Base-by-base conservation (phyloP, 1,284 basidiomycete genomes). In the Mycena sp. region DNA sequence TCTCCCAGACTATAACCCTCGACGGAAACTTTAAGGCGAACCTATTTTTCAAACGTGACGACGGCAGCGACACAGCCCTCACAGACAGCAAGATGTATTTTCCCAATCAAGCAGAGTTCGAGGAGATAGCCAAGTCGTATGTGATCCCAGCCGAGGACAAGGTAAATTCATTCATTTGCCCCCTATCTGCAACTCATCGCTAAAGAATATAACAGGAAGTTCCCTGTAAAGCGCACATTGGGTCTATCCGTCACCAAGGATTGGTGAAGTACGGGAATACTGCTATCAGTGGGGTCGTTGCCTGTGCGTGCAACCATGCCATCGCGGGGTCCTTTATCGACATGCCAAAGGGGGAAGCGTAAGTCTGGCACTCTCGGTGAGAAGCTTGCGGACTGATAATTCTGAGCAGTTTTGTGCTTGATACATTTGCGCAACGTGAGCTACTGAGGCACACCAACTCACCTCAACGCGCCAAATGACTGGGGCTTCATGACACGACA, bases 31-130 rank as follows among this genome's bases (percentile, higher is more conserved):
- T 30, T 40, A 59, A 59, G 38, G 52, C 51, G 6, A 61, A 55
- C 21, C 26, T 49, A 1, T 61, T 61, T 25, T 55, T 25, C 44
- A 61, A 61, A 43, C 59, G 59, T 25, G 59, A 61, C n/a, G 43
- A 62, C 17, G 60, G 60, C 2, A 62, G 40, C 45, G 52, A 62
- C 37, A 43, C 7, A 16, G n/a, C 37, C 26, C 40, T 62, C 7
- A 62, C 60, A 3, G 60, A 62, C 23, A 53, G 60, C 16, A 48
- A 16, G 10, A 62, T 62, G 60, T 56, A 56, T 21, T 61, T 61
- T 49, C 59, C 59, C 6, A 7, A 11, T 16, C 50, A 61, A 43
- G 26, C 12, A 4, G 59, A 53, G 44, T 61, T 29, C 28, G 51
- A 37, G 14, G n/a, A 0, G 10, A 10, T 61, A 1, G 25, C 43